Percentiles rank a stretch among this genome's conserved stretches.
These are phyloP conservation scores for Stachybotrys echinatus DNA, from an alignment of 2,329 filamentous ascomycete species.

Conservation along the genomic window DNA sequence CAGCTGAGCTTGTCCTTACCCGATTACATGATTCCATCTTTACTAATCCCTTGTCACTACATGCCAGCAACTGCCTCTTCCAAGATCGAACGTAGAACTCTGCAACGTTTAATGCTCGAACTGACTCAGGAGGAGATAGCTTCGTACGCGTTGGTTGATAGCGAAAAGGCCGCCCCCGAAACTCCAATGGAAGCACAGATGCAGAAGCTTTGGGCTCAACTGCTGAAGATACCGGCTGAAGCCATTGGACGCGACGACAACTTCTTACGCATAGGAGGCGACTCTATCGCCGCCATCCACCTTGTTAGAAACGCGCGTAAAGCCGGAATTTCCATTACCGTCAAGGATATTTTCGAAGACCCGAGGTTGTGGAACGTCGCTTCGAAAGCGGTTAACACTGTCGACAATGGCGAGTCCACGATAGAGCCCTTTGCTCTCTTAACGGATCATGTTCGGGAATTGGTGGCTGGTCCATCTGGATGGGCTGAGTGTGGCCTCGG, in stretches of 20 bases:
- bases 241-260: slow-evolving; percentile 8
- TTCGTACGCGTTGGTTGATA: not conserved
- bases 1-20: slow-evolving; percentile 6
- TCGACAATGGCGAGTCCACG: not conserved
- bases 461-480: not conserved
- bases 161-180: not conserved
- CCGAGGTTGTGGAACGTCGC: slow-evolving; percentile 9
- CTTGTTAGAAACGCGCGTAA: slow-evolving; percentile 6
- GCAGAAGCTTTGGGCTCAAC: slow-evolving; percentile 5
- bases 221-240: not conserved
- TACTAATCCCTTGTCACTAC: slow-evolving; percentile 12
- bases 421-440: not conserved
- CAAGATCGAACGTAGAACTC: slow-evolving; percentile 10
- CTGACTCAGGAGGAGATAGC: slow-evolving; percentile 2
- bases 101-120: not conserved
- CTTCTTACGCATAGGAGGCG: slow-evolving; percentile 10
- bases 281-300: slow-evolving; percentile 10
- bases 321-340: slow-evolving; percentile 2
- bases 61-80: slow-evolving; percentile 12
- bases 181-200: slow-evolving; percentile 1
- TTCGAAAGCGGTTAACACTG: not conserved
- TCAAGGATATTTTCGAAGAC: slow-evolving; percentile 7
- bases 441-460: not conserved
- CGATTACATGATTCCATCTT: slow-evolving; percentile 12
- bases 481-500: not conserved